Base-by-base conservation (phyloP, 371 early-diverging fungal genomes). In the Mortierella sp. region DNA sequence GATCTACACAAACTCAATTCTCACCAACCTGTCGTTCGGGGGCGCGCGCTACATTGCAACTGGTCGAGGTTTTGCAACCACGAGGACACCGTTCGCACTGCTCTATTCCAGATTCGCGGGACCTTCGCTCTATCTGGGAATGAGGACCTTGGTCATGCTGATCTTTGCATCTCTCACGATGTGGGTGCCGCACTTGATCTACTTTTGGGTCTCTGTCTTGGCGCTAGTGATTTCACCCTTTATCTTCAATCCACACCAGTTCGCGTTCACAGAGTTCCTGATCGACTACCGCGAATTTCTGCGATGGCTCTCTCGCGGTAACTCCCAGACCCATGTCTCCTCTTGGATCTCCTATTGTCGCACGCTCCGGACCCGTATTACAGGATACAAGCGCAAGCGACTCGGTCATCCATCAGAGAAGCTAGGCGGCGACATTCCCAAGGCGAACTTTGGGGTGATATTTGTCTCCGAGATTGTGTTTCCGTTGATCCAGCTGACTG, bases 31-130 rank as follows among this genome's bases (percentile, higher is more conserved):
- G 71, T 87, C 85, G 0, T 94, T 89, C 65, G 94, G 94, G 54
- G 94, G 94, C 7, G 93, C 93, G 14, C 88, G 89, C n/a, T 95
- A 95, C 67, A 92, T 94, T 60, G 90, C 90, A 28, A 93, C 94
- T 0, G 96, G 96, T 0, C 90, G 96, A 72, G 93, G 94, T 14
- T 92, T 95, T 73, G 93, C 95, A 15, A 95, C 94, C 0, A 83
- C 94, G 4, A 89, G 95, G 14, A 70, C 88, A 17, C 86, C 91
- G 12, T 94, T 95, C 71, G 72, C 86, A 4, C 78, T 84, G 5
- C 83, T 95, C 32, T 95, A 90, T 60, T 88, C 90, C 12, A 83
- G 91, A 3, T 95, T 94, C 59, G 86, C 93, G 0, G 85, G 86
- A 14, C 84, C 92, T 12, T 89, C 90, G 56, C 89, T 95, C 48